Percentiles rank a stretch among this genome's conserved stretches.
phyloP scores from a whole-genome alignment of 176 grass and related monocot genomes.

The Carex myosuroides region DNA sequence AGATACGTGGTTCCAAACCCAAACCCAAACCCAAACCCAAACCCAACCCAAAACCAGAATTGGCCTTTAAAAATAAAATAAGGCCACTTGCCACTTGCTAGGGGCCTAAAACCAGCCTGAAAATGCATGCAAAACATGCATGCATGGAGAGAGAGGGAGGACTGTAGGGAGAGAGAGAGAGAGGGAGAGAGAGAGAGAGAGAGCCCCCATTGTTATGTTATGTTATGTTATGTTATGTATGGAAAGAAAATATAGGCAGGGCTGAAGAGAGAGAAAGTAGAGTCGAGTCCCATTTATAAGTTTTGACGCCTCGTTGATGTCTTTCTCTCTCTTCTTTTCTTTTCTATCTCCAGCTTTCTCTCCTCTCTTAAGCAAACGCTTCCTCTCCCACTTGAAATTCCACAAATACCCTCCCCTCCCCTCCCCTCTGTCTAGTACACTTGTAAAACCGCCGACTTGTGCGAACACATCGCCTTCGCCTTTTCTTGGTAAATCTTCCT shows the following conservation, averaged over 20 bases:
- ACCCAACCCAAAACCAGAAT: conserved; percentile 24
- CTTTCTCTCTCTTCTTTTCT: not conserved
- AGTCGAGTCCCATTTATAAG: conserved; percentile 16
- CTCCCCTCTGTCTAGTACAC: not conserved
- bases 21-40: conserved; percentile 13
- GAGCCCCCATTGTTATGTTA: conserved; percentile 5
- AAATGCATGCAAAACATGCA: conserved; percentile 15
- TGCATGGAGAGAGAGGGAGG: conserved; percentile 28
- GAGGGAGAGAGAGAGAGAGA: not conserved
- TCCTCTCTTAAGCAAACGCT: conserved; percentile 24
- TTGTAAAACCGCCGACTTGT: conserved; percentile 28
- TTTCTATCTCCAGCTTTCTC: conserved; percentile 11
- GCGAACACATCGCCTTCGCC: conserved; percentile 2
- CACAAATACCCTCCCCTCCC: conserved; percentile 16
- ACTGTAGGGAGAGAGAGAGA: not conserved
- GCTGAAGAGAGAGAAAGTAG: conserved; percentile 26
- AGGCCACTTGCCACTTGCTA: not conserved
- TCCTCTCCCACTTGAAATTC: conserved; percentile 13
- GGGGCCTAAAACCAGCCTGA: not conserved
- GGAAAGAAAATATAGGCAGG: conserved; percentile 17
- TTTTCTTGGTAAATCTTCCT: conserved; percentile 12
- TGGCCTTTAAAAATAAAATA: not conserved
- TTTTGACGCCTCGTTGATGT: conserved; percentile 18
- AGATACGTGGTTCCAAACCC: not conserved
- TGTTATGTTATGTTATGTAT: conserved; percentile 15